A percentile compares a stretch with the other conserved stretches of the same genome.
phyloP scores from a whole-genome alignment of 176 grass and related monocot species.

The Olyra latifolia region DNA sequence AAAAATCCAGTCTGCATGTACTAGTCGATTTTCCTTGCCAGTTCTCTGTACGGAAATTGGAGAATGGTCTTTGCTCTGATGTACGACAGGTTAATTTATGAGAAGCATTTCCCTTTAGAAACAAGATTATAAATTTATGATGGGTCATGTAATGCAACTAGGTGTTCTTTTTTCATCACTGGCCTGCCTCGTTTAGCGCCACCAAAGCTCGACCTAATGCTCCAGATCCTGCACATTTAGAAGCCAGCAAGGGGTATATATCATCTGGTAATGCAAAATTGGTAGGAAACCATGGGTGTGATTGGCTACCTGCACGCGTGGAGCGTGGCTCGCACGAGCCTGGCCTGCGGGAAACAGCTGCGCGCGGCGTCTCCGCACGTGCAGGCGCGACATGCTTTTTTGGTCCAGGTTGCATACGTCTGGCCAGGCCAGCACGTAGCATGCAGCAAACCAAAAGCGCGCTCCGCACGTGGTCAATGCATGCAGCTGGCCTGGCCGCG shows the following conservation, averaged over 20 bases:
- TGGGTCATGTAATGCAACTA: background rate
- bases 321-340: no score
- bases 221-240: background rate
- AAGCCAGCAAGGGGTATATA: background rate
- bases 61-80: slow-evolving; percentile 12
- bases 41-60: background rate
- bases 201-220: background rate
- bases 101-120: slow-evolving; percentile 27
- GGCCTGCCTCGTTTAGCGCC: background rate
- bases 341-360: no score
- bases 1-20: slow-evolving; percentile 14
- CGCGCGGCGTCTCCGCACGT: no score
- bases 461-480: no score
- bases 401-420: no score
- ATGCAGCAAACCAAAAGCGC: no score
- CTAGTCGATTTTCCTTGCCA: slow-evolving; percentile 2
- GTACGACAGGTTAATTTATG: slow-evolving; percentile 23
- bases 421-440: no score
- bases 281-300: background rate
- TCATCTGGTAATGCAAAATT: background rate
- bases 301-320: no score
- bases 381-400: no score
- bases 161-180: background rate
- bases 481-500: no score
- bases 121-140: slow-evolving; percentile 11